Evolutionary conservation across 2,329 filamentous ascomycete genomes (phyloP).

Genomic region (Sporothrix euskadiensis): DNA sequence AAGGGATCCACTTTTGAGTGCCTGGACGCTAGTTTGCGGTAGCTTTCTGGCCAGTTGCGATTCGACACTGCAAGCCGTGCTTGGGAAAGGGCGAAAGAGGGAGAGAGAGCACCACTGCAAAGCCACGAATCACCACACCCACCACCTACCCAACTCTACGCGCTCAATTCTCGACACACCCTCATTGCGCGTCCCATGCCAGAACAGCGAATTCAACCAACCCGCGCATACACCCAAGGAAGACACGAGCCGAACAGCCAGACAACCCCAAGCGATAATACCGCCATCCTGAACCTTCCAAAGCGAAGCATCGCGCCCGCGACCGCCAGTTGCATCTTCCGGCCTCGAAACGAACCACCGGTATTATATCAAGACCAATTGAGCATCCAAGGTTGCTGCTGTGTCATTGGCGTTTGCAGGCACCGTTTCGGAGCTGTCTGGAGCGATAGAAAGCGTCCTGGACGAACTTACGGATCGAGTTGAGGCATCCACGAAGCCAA

Average conservation of each 20-base stretch:
- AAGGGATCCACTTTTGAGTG: not conserved
- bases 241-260: not conserved
- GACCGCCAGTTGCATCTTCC: not conserved
- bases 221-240: not conserved
- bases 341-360: not conserved
- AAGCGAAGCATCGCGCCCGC: not conserved
- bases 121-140: conserved; percentile 7
- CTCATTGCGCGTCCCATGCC: conserved; percentile 4
- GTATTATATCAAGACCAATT: not conserved
- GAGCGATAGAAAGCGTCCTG: not conserved
- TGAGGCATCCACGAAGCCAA: no score
- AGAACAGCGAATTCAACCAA: not conserved
- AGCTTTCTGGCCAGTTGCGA: conserved; percentile 4
- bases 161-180: not conserved
- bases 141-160: not conserved
- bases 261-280: not conserved
- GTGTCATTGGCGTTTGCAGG: not conserved
- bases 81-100: not conserved
- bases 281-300: not conserved
- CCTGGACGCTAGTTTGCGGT: not conserved
- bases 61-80: not conserved
- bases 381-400: not conserved
- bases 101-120: not conserved
- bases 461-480: no score
- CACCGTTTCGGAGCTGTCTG: not conserved